phyloP scores from a whole-genome alignment of 2,329 filamentous ascomycete genomes.

The Colletotrichum liaoningense region DNA sequence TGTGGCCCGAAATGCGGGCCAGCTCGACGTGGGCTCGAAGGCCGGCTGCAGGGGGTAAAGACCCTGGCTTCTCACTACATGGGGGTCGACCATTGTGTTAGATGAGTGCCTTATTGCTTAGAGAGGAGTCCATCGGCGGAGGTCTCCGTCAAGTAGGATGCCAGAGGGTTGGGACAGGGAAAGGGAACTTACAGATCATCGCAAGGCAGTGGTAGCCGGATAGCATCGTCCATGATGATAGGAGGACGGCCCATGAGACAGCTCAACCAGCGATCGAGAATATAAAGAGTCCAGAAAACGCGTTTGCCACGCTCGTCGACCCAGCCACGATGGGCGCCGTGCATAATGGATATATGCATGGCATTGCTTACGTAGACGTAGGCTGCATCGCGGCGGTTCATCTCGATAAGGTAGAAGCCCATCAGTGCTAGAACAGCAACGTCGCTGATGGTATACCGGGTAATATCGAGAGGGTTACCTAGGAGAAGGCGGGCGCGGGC shows the following conservation, averaged over 20 bases:
- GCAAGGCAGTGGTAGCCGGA: constrained; percentile 54
- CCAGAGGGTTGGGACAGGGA: not conserved
- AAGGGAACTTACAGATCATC: constrained; percentile 51
- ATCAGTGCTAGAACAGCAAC: constrained; percentile 58
- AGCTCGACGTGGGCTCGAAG: constrained; percentile 59
- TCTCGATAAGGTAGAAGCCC: constrained; percentile 61
- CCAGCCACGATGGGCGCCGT: constrained; percentile 59
- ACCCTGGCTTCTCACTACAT: constrained; percentile 42
- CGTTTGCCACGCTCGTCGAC: constrained; percentile 57
- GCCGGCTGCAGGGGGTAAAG: constrained; percentile 55
- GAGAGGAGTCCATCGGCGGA: constrained; percentile 19
- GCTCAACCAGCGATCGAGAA: constrained; percentile 61
- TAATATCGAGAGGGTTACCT: constrained; percentile 59
- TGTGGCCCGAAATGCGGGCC: constrained; percentile 58
- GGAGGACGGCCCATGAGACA: constrained; percentile 62
- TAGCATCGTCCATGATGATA: constrained; percentile 58
- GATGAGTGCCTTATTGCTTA: not conserved
- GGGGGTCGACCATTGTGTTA: constrained; percentile 16
- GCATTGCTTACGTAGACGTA: constrained; percentile 60
- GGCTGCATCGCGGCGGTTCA: constrained; percentile 60
- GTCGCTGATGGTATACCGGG: constrained; percentile 53
- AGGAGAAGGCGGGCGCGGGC: constrained; percentile 55
- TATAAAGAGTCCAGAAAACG: constrained; percentile 64
- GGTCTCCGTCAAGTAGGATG: not conserved
- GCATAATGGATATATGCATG: constrained; percentile 60